These are phyloP conservation scores for Cornus florida DNA, from an alignment of 148 eudicot species.

Conservation along the genomic window DNA sequence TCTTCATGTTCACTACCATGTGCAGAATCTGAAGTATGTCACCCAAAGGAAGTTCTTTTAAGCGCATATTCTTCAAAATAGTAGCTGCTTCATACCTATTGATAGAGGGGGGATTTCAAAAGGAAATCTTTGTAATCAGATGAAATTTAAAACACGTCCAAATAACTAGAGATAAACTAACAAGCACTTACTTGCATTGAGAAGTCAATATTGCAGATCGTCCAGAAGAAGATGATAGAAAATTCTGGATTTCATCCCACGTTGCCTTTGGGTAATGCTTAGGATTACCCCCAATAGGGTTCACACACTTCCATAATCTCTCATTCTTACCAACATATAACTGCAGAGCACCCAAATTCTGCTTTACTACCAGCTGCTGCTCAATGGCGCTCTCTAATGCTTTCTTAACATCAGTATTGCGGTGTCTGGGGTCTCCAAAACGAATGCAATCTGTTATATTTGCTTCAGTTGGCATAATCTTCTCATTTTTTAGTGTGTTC, in stretches of 20 bases:
- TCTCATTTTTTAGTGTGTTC: constrained; percentile 75
- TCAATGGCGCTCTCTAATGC: constrained; percentile 74
- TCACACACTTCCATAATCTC: constrained; percentile 67
- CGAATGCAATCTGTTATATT: constrained; percentile 77
- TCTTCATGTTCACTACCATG: constrained; percentile 53
- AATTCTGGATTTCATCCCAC: constrained; percentile 72
- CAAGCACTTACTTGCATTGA: constrained; percentile 53
- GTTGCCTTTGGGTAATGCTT: constrained; percentile 49
- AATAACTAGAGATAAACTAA: constrained; percentile 1
- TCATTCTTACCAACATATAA: constrained; percentile 72
- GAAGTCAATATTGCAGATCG: constrained; percentile 58
- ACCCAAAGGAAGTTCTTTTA: constrained; percentile 65
- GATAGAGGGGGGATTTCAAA: background rate
- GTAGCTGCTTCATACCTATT: constrained; percentile 87
- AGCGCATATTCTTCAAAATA: constrained; percentile 60
- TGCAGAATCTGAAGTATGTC: constrained; percentile 67
- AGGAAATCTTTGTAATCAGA: constrained; percentile 7
- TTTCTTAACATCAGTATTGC: constrained; percentile 61
- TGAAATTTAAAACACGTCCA: background rate
- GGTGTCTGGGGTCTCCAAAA: constrained; percentile 63
- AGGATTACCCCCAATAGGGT: constrained; percentile 60
- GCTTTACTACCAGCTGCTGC: constrained; percentile 63
- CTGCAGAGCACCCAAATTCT: constrained; percentile 48
- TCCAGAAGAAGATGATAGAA: constrained; percentile 64
- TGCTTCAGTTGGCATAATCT: constrained; percentile 69